Evolutionary conservation across 352 stramenopile species (phyloP).

Genomic region (Phytophthora megakarya): DNA sequence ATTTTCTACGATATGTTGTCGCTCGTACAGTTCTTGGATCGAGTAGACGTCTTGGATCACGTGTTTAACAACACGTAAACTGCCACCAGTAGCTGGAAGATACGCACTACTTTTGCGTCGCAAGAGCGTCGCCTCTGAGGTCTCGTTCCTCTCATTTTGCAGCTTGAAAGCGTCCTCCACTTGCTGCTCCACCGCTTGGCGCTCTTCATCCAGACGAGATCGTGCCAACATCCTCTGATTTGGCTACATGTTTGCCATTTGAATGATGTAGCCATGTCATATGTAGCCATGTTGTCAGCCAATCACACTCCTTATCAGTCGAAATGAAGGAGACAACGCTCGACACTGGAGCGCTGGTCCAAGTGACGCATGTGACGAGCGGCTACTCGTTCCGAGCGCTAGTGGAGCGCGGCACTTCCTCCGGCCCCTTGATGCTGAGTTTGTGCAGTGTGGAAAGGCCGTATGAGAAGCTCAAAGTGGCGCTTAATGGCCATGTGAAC

Average conservation of each 20-base stretch:
- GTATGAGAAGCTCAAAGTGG: conserved; percentile 83
- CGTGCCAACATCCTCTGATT: conserved; percentile 35
- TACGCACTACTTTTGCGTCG: conserved; percentile 47
- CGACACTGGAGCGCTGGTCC: conserved; percentile 65
- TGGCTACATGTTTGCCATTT: conserved; percentile 13
- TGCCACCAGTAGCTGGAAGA: conserved; percentile 18
- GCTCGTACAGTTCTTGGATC: conserved; percentile 68
- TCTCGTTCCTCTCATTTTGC: conserved; percentile 3
- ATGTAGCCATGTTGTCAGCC: neutral
- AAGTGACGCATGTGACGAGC: conserved; percentile 52
- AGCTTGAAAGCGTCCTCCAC: conserved; percentile 45
- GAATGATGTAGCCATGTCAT: conserved; percentile 15
- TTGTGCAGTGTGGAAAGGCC: conserved; percentile 66
- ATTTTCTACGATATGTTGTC: conserved; percentile 66
- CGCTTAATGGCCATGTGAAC: conserved; percentile 63
- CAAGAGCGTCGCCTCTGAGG: conserved; percentile 5
- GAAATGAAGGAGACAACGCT: conserved; percentile 21
- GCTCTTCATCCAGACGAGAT: conserved; percentile 50
- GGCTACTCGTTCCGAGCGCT: conserved; percentile 53
- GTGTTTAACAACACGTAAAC: conserved; percentile 56
- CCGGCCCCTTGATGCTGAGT: conserved; percentile 39
- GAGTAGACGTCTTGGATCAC: conserved; percentile 70
- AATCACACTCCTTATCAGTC: conserved; percentile 16
- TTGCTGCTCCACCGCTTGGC: conserved; percentile 53
- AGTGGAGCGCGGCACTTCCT: conserved; percentile 46